A percentile compares a stretch with the other conserved stretches of the same genome.
phyloP scores from a whole-genome alignment of 768 basidiomycete species.

The Phylloporus sp. region DNA sequence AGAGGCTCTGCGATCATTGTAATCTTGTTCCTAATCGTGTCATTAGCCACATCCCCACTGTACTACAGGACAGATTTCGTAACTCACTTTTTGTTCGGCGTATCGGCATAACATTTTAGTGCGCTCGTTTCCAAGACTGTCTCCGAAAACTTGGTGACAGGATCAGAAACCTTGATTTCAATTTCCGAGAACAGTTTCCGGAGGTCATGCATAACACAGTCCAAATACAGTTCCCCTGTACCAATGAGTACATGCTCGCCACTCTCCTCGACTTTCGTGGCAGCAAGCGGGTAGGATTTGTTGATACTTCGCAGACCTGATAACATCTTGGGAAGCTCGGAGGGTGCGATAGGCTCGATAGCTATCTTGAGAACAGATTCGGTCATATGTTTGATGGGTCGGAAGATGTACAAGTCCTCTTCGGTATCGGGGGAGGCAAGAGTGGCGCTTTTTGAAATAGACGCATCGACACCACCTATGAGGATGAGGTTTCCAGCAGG shows the following conservation, averaged over 20 bases:
- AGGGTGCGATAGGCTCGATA: conserved; percentile 96
- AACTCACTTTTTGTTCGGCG: conserved; percentile 95
- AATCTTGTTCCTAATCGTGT: conserved; percentile 75
- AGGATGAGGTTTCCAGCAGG: conserved; percentile 92
- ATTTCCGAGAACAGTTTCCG: conserved; percentile 92
- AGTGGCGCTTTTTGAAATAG: conserved; percentile 94
- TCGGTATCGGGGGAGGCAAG: conserved; percentile 66
- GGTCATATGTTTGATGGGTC: conserved; percentile 94
- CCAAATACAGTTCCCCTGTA: conserved; percentile 94
- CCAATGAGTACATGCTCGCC: conserved; percentile 97
- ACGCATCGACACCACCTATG: conserved; percentile 89
- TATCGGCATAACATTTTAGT: conserved; percentile 97
- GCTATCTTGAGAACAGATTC: conserved; percentile 97
- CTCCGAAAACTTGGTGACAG: conserved; percentile 97
- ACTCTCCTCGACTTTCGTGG: conserved; percentile 96
- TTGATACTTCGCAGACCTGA: conserved; percentile 95
- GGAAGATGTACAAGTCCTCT: conserved; percentile 93
- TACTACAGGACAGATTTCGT: not conserved
- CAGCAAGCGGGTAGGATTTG: conserved; percentile 92
- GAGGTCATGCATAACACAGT: conserved; percentile 95
- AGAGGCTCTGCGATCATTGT: conserved; percentile 99
- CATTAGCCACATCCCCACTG: conserved; percentile 12
- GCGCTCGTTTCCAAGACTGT: conserved; percentile 98
- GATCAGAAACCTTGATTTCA: conserved; percentile 99
- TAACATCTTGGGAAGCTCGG: conserved; percentile 98